These are phyloP conservation scores for Tetrapisispora fleetii DNA, from an alignment of 805 yeast genomes.

Conservation along the genomic window DNA sequence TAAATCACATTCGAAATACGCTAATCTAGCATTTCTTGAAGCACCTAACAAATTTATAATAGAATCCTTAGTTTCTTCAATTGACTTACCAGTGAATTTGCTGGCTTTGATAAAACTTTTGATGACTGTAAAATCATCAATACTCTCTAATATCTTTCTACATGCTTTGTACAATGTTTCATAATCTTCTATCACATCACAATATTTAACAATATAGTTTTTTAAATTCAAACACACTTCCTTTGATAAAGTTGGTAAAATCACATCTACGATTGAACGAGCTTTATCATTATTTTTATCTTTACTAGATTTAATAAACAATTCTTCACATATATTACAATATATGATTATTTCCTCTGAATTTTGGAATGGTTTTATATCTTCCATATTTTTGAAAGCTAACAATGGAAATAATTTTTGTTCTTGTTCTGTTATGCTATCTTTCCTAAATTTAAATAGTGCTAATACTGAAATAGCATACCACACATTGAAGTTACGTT, in stretches of 20 bases:
- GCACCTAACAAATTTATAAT: conserved; percentile 21
- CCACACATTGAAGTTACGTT: conserved; percentile 37
- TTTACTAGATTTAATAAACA: conserved; percentile 9
- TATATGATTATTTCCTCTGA: conserved; percentile 62
- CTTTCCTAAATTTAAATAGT: conserved; percentile 35
- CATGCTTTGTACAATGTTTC: conserved; percentile 34
- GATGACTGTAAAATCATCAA: conserved; percentile 55
- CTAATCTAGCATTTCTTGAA: conserved; percentile 50
- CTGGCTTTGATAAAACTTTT: conserved; percentile 41
- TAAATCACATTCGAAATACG: conserved; percentile 38
- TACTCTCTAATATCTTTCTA: conserved; percentile 38
- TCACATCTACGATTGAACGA: conserved; percentile 29
- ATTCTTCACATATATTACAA: conserved; percentile 38
- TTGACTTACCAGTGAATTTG: conserved; percentile 43
- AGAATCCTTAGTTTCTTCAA: conserved; percentile 26
- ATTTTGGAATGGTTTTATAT: conserved; percentile 39
- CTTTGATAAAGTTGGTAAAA: conserved; percentile 25
- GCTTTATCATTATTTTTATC: conserved; percentile 22
- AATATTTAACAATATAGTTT: conserved; percentile 40
- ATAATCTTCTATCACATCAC: conserved; percentile 37
- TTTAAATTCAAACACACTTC: conserved; percentile 53
- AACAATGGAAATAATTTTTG: conserved; percentile 45
- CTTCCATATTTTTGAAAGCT: conserved; percentile 48
- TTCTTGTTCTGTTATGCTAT: conserved; percentile 36
- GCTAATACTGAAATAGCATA: conserved; percentile 39